Base-by-base conservation (phyloP, 176 grass and related monocot species). In the Poa pratensis region DNA sequence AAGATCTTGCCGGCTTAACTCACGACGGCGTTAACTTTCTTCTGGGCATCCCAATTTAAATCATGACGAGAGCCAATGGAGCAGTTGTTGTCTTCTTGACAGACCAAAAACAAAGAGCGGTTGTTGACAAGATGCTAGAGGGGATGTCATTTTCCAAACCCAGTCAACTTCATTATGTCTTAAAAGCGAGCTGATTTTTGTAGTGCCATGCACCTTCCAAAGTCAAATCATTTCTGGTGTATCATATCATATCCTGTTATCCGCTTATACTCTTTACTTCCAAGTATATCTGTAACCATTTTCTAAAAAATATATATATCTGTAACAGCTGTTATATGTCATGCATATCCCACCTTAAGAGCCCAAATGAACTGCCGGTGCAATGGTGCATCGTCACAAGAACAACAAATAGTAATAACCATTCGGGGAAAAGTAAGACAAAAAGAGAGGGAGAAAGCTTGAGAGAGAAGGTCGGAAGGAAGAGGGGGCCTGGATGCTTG, bases 131-230 rank as follows among this genome's bases (percentile, higher is more conserved):
- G 70, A 13, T 58, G 35, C 55, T 32, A 49, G 50, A 50, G 15
- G 27, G 22, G 26, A 57, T 34, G 53, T 37, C 68, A 5, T 35
- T 84, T 84, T 84, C 82, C 53, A 43, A 19, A 74, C 82, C 19
- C 73, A 84, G 74, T 68, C 35, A 6, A 62, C 60, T 62, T 32
- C 76, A 10, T 80, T 14, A 49, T 66, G 76, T 37, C 68, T 65
- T 14, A 48, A 89, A 83, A 71, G 68, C 28, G 58, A 24, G 24
- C 48, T 46, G 57, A 74, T 71, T 88, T 88, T 84, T 80, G 3
- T 73, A 49, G 34, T 84, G 45, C 3, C 17, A 65, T 65, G 62
- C 14, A 34, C 34, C n/a, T 76, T 67, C 18, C 59, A 68, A 82
- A 57, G 58, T 22, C n/a, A 43, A 32, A 77, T 39, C 18, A 12